Evolutionary conservation across 2,329 filamentous ascomycete genomes (phyloP), one percentile per base, ranked within the genome.

Genomic region (Eutypa lata): DNA sequence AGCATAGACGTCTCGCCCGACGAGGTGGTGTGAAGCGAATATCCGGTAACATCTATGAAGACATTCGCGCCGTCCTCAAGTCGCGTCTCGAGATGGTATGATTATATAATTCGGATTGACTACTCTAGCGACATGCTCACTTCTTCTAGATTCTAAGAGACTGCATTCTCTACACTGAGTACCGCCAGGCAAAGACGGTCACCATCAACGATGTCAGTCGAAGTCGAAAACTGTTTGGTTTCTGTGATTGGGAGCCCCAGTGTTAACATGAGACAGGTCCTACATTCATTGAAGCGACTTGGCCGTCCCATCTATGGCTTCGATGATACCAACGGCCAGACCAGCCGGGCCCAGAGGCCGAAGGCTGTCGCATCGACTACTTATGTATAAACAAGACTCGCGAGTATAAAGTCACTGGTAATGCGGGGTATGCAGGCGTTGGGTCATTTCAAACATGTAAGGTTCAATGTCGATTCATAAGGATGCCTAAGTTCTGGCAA

Each of bases 21-120:
- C 83, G 89, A 7, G 89, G 89, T 1, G 89, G 89, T 0, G 86
- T 93, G 0, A 91, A 91, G 65, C 76, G 89, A 0, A 90, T 92
- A 8, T 86, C 84, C 0, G 79, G 65, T 0, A 58, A 45, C 0
- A 86, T 91, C 2, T 92, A 92, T 61, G 75, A 84, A 0, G 85
- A 89, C 0, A 68, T 78, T 0, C 75, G 89, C 0, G 18, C 3
- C 0, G 81, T 75, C 0, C 49, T 92, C 1, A 81, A 76, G 21
- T 55, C 61, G 0, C 73, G 77, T 0, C 69, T 92, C 0, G 59
- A 71, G 5, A 57, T 58, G 26, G 83, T 86, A 71, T 33, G 71
- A 50, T 26, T 35, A 44, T 6, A 46, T 50, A 65, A 13, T 45
- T 24, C 16, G 19, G 8, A 42, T 21, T 42, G 8, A 3, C 19